A percentile compares a stretch with the other conserved stretches of the same genome.
Evolutionary conservation across 305 asterid species (phyloP).

Genomic region (Petunia hybrid): DNA sequence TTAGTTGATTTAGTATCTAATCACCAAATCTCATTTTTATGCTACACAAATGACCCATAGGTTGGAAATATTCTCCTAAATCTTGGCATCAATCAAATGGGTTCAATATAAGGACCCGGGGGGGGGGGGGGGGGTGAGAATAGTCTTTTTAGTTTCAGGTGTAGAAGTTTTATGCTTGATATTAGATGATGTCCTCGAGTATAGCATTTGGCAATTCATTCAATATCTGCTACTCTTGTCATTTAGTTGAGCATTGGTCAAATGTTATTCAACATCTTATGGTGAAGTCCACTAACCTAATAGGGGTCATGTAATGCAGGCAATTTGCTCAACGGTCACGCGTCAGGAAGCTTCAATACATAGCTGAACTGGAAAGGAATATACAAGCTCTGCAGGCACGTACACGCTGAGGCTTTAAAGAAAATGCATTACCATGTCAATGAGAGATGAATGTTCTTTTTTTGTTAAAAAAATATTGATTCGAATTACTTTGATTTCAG

Average conservation of each 20-base stretch:
- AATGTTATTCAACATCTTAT: background rate
- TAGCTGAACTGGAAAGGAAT: conserved; percentile 89
- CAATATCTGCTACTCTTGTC: background rate
- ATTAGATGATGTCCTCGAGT: background rate
- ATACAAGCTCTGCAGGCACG: conserved; percentile 89
- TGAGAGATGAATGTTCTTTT: background rate
- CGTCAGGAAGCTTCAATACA: conserved; percentile 93
- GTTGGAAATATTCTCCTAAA: background rate
- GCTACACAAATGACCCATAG: no score
- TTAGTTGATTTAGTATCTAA: no score
- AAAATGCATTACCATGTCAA: background rate
- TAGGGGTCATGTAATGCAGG: conserved; percentile 57
- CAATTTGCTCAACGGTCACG: conserved; percentile 98
- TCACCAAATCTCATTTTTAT: no score
- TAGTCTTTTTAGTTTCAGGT: background rate
- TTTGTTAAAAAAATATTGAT: background rate
- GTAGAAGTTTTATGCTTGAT: background rate
- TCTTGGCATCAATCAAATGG: background rate
- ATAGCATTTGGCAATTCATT: background rate
- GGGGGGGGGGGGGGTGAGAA: no score
- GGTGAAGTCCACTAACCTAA: conserved; percentile 26
- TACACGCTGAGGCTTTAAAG: conserved; percentile 16
- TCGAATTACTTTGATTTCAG: conserved; percentile 50
- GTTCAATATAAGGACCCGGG: background rate
- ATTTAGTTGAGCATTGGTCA: background rate